Percentiles rank a stretch among this genome's conserved stretches.
phyloP scores from a whole-genome alignment of 257 asterid genomes.

The Solanum piurae region DNA sequence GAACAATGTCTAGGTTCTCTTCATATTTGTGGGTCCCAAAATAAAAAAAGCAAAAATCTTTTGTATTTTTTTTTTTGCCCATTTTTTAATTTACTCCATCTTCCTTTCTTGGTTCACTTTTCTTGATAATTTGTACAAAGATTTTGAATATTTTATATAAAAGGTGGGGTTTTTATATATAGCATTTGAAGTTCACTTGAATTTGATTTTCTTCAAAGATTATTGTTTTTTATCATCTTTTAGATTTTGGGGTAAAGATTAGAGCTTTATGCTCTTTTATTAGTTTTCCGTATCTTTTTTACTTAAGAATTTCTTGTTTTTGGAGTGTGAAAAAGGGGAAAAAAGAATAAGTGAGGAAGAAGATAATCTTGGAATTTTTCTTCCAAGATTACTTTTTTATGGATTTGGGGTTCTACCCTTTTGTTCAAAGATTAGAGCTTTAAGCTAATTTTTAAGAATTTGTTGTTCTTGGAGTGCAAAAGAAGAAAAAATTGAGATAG shows the following conservation, averaged over 20 bases:
- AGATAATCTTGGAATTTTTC: not conserved
- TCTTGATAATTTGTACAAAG: not conserved
- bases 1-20: slow-evolving; percentile 10
- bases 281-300: not conserved
- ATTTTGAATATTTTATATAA: not conserved
- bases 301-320: not conserved
- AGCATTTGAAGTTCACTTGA: not conserved
- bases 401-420: not conserved
- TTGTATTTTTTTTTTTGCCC: not conserved
- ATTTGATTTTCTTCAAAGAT: not conserved
- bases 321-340: not conserved
- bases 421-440: not conserved
- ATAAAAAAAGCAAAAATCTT: not conserved
- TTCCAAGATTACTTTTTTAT: not conserved
- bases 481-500: not conserved
- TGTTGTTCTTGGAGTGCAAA: not conserved
- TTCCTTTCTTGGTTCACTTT: not conserved
- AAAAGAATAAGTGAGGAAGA: not conserved
- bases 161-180: not conserved
- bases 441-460: not conserved
- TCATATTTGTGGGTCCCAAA: not conserved
- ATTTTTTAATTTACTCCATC: not conserved
- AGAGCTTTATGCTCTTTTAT: not conserved
- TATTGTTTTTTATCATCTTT: not conserved
- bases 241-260: not conserved